phyloP scores from a whole-genome alignment of 768 basidiomycete species.

The Mycena alexandri region DNA sequence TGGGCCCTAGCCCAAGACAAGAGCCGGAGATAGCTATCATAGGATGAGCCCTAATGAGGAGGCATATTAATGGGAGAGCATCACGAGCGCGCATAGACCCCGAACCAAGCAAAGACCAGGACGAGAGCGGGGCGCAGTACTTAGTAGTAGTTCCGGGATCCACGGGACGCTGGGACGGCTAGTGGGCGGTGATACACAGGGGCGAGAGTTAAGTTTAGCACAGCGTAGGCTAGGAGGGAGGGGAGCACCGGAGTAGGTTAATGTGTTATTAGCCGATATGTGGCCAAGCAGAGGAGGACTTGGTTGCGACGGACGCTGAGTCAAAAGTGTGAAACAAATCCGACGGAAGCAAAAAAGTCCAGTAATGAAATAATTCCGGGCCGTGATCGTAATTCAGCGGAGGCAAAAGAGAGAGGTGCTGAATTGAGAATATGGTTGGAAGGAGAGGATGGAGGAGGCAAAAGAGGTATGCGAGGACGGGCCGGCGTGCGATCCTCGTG shows the following conservation, averaged over 20 bases:
- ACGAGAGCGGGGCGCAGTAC: neutral
- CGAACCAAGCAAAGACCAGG: slow-evolving; percentile 5
- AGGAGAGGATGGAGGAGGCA: neutral
- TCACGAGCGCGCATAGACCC: slow-evolving; percentile 13
- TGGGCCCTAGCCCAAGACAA: neutral
- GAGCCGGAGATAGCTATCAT: slow-evolving; percentile 26
- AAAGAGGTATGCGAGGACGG: slow-evolving; percentile 28
- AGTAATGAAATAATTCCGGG: slow-evolving; percentile 28
- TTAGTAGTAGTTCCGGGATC: slow-evolving; percentile 12
- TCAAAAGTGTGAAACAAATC: slow-evolving; percentile 4
- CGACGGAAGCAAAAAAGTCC: slow-evolving; percentile 27
- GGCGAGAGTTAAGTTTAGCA: slow-evolving; percentile 24
- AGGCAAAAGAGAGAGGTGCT: slow-evolving; percentile 18
- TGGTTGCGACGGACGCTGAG: slow-evolving; percentile 12
- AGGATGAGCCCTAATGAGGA: neutral
- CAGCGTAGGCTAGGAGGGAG: neutral
- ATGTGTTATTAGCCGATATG: slow-evolving; percentile 22
- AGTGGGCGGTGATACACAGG: neutral
- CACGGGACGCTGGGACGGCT: slow-evolving; percentile 9
- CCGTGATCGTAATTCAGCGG: slow-evolving; percentile 30
- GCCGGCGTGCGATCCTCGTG: slow-evolving; percentile 32
- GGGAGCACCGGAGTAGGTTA: slow-evolving; percentile 14
- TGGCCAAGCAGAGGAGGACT: neutral
- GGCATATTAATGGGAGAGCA: neutral
- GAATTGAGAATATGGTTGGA: slow-evolving; percentile 14